Conservation (phyloP, 768 basidiomycete species). For the Xerocomellus chrysenteron region DNA sequence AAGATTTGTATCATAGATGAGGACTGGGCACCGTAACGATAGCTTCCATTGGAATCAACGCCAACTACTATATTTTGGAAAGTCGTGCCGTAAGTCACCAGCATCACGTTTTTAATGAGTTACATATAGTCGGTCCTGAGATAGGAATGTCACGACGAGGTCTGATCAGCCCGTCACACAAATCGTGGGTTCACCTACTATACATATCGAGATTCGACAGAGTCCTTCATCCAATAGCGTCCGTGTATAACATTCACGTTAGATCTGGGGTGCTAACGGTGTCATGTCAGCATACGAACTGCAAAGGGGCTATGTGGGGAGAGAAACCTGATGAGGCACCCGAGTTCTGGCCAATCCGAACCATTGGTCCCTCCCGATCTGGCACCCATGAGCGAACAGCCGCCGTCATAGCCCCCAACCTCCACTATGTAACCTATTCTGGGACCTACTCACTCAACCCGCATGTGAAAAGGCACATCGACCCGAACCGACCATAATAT, state of each 20-base stretch:
- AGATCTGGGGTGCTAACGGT: not conserved
- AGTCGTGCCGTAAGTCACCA: conserved; percentile 6
- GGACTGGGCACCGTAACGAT: not conserved
- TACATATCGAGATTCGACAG: not conserved
- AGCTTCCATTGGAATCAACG: conserved; percentile 14
- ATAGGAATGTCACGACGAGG: not conserved
- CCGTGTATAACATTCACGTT: not conserved
- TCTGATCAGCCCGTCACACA: not conserved
- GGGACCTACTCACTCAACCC: not conserved
- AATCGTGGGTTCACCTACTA: not conserved
- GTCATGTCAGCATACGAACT: not conserved
- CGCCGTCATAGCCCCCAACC: not conserved
- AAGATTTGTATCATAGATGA: not conserved
- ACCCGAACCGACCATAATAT: not conserved
- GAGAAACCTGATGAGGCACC: not conserved
- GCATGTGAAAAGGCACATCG: not conserved
- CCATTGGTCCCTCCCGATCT: not conserved
- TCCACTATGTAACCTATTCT: not conserved
- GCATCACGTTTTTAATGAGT: not conserved
- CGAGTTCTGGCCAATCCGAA: not conserved
- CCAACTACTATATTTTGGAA: not conserved
- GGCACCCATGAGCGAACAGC: not conserved
- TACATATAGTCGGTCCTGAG: not conserved
- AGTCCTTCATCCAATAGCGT: not conserved
- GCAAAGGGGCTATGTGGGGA: not conserved